These are phyloP conservation scores for Polyporus arcularius DNA, from an alignment of 768 basidiomycete species.

Conservation along the genomic window DNA sequence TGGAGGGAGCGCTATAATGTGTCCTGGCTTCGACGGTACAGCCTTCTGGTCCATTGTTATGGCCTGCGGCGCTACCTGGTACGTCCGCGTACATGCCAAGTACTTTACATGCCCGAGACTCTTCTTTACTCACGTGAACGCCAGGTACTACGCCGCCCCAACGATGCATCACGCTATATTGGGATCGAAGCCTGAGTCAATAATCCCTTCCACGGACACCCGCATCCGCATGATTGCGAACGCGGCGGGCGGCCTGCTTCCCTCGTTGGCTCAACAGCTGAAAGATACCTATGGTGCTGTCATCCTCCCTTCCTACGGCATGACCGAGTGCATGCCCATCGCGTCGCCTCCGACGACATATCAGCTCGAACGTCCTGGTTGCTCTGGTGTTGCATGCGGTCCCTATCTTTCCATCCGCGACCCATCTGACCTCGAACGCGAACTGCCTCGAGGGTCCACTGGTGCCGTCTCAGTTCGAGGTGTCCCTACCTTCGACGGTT, in stretches of 20 bases:
- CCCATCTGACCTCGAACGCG: slow-evolving; percentile 38
- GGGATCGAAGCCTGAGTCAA: slow-evolving; percentile 36
- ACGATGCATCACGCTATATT: slow-evolving; percentile 54
- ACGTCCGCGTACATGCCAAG: too few species aligned
- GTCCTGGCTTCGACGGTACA: slow-evolving; percentile 53
- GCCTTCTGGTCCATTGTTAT: slow-evolving; percentile 41
- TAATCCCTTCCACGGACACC: slow-evolving; percentile 36
- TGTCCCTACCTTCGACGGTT: slow-evolving; percentile 53
- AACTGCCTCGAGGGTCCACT: slow-evolving; percentile 39
- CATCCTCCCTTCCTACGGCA: slow-evolving; percentile 60
- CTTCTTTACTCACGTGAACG: slow-evolving; percentile 1
- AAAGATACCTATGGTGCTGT: slow-evolving; percentile 51
- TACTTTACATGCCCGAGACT: background rate
- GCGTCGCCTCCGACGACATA: slow-evolving; percentile 47
- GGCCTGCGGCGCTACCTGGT: slow-evolving; percentile 51
- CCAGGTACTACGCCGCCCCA: slow-evolving; percentile 53
- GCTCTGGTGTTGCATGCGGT: slow-evolving; percentile 50
- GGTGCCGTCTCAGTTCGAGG: slow-evolving; percentile 60
- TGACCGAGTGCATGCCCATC: slow-evolving; percentile 59
- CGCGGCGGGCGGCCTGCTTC: slow-evolving; percentile 54
- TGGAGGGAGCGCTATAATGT: slow-evolving; percentile 57
- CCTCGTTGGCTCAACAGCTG: slow-evolving; percentile 51
- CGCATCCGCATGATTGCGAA: slow-evolving; percentile 49
- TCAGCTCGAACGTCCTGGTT: slow-evolving; percentile 48
- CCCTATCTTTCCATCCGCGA: slow-evolving; percentile 48